phyloP scores from a whole-genome alignment of 306 rosid species.

The Cicer judaicum region DNA sequence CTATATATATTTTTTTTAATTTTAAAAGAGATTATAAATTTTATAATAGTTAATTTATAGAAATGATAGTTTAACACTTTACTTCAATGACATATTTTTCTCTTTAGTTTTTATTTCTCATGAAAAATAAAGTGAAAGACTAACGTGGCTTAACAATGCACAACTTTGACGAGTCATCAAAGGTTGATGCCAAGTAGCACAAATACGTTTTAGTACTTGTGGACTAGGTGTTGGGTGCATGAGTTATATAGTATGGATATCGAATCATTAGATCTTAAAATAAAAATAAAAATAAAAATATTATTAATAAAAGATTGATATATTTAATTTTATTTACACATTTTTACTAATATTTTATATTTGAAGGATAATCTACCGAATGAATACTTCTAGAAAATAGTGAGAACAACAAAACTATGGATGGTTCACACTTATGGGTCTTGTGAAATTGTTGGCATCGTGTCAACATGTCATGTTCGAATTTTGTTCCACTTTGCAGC shows the following conservation, averaged over 20 bases:
- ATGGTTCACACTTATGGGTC: background rate
- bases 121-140: background rate
- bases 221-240: background rate
- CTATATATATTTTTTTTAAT: too few relatives aligned
- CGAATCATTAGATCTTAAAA: too few relatives aligned
- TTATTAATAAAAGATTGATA: too few relatives aligned
- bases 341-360: too few relatives aligned
- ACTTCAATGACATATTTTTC: background rate
- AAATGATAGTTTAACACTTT: too few relatives aligned
- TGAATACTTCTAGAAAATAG: background rate
- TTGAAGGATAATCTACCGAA: too few relatives aligned
- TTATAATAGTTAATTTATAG: too few relatives aligned
- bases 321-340: too few relatives aligned
- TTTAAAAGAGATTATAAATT: too few relatives aligned
- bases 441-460: background rate
- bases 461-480: background rate
- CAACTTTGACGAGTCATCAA: constrained; percentile 35
- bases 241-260: too few relatives aligned
- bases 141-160: constrained; percentile 33
- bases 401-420: constrained; percentile 20
- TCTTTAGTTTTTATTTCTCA: background rate
- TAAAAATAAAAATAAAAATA: too few relatives aligned
- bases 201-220: background rate
- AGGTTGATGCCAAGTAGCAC: constrained; percentile 41
- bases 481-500: background rate